Conservation (phyloP, 495 filamentous ascomycete species). For the Penicillium taxi region DNA sequence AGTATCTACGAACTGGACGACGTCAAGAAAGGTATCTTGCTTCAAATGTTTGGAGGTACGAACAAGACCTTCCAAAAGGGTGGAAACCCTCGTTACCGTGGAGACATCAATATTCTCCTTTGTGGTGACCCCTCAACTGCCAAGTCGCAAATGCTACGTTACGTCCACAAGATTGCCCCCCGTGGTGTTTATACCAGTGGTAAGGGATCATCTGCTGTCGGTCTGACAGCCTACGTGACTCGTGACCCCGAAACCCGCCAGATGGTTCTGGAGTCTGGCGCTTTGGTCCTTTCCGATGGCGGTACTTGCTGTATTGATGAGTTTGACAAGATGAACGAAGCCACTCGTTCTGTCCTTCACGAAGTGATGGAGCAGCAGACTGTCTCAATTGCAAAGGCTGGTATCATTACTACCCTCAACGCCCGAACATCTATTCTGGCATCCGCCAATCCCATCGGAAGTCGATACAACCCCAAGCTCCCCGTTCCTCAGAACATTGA, state of each 20-base stretch:
- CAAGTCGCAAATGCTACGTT: slow-evolving; percentile 89
- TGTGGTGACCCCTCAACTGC: slow-evolving; percentile 95
- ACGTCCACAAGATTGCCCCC: slow-evolving; percentile 95
- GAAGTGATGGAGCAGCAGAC: slow-evolving; percentile 99
- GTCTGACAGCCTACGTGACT: slow-evolving; percentile 96
- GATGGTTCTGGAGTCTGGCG: slow-evolving; percentile 92
- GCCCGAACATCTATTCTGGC: slow-evolving; percentile 90
- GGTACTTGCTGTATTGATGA: slow-evolving; percentile 99
- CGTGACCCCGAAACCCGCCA: slow-evolving; percentile 91
- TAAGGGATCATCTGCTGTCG: slow-evolving; percentile 94
- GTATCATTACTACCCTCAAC: slow-evolving; percentile 97
- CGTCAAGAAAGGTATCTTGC: slow-evolving; percentile 94
- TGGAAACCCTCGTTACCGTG: slow-evolving; percentile 87
- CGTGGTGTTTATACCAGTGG: slow-evolving; percentile 95
- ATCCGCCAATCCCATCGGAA: slow-evolving; percentile 95
- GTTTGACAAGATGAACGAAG: slow-evolving; percentile 98
- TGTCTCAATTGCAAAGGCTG: slow-evolving; percentile 95
- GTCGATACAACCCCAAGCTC: slow-evolving; percentile 90
- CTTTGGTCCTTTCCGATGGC: slow-evolving; percentile 89
- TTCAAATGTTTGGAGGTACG: slow-evolving; percentile 96
- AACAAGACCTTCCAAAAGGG: slow-evolving; percentile 98
- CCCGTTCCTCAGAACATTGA: slow-evolving; percentile 98
- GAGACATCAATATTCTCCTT: slow-evolving; percentile 93
- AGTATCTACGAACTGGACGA: slow-evolving; percentile 98
- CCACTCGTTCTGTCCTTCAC: slow-evolving; percentile 90